Conservation (phyloP, 805 yeast species). For the Cyberlindnera euphorbiiphila region DNA sequence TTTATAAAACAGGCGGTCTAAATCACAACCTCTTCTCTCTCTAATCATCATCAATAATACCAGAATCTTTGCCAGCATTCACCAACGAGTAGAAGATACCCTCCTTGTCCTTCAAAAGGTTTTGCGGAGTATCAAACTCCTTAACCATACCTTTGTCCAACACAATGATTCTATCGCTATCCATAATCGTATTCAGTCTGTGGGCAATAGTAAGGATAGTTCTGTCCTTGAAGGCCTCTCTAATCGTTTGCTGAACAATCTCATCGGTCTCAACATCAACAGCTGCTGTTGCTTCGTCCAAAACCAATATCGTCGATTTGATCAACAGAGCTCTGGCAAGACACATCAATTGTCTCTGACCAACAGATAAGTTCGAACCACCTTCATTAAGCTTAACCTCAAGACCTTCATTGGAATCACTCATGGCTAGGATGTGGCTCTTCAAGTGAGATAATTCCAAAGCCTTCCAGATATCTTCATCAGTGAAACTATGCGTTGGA, state of each 20-base stretch:
- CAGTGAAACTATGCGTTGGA: constrained; percentile 65
- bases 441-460: constrained; percentile 76
- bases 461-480: constrained; percentile 80
- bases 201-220: constrained; percentile 85
- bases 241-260: constrained; percentile 72
- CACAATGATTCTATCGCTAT: constrained; percentile 72
- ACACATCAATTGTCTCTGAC: constrained; percentile 79
- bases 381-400: constrained; percentile 59
- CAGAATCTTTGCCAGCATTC: constrained; percentile 40
- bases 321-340: constrained; percentile 73
- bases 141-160: constrained; percentile 71
- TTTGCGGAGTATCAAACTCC: constrained; percentile 71
- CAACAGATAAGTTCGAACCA: constrained; percentile 69
- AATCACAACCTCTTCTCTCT: not conserved
- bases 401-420: constrained; percentile 50
- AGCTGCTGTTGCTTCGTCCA: constrained; percentile 88
- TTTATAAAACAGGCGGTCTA: no score
- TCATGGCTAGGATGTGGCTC: constrained; percentile 53
- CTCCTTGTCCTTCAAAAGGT: constrained; percentile 58
- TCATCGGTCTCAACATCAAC: constrained; percentile 84
- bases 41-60: constrained; percentile 9
- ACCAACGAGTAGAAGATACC: constrained; percentile 79
- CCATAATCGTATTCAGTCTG: constrained; percentile 77
- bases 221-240: constrained; percentile 68
- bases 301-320: constrained; percentile 57